A percentile compares a stretch with the other conserved stretches of the same genome.
phyloP scores from a whole-genome alignment of 345 rosid species.

The Reutealis trisperma region DNA sequence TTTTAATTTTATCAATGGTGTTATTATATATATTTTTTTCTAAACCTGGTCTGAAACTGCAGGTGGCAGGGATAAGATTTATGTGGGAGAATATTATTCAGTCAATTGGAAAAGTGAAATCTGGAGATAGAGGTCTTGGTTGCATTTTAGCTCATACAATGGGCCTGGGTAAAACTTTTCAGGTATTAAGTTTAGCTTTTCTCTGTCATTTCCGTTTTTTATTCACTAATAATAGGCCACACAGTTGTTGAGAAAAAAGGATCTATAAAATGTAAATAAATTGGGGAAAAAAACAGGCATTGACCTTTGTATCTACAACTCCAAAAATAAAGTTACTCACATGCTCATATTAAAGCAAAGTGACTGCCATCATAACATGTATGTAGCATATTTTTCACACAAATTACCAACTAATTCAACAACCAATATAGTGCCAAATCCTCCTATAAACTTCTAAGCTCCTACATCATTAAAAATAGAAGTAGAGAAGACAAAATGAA shows the following conservation, averaged over 20 bases:
- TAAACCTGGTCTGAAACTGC: conserved; percentile 32
- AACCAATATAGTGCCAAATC: neutral
- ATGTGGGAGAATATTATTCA: conserved; percentile 99
- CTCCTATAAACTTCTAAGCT: neutral
- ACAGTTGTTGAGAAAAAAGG: neutral
- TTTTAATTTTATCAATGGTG: neutral
- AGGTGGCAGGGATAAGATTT: conserved; percentile 95
- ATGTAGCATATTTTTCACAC: neutral
- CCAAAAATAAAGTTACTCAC: neutral
- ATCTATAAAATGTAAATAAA: neutral
- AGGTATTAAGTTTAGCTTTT: conserved; percentile 50
- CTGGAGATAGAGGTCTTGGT: conserved; percentile 97
- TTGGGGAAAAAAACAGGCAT: neutral
- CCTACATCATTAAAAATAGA: too few relatives aligned
- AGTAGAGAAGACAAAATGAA: neutral
- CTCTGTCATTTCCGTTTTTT: neutral
- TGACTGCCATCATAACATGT: neutral
- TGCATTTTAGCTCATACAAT: conserved; percentile 99
- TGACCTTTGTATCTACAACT: neutral
- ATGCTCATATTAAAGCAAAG: neutral
- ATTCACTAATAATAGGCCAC: neutral
- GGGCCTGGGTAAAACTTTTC: conserved; percentile 99
- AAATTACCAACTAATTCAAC: neutral
- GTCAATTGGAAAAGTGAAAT: conserved; percentile 74
- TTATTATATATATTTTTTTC: conserved; percentile 17